Base-by-base conservation (phyloP, 495 filamentous ascomycete species). In the Extremus antarcticus region DNA sequence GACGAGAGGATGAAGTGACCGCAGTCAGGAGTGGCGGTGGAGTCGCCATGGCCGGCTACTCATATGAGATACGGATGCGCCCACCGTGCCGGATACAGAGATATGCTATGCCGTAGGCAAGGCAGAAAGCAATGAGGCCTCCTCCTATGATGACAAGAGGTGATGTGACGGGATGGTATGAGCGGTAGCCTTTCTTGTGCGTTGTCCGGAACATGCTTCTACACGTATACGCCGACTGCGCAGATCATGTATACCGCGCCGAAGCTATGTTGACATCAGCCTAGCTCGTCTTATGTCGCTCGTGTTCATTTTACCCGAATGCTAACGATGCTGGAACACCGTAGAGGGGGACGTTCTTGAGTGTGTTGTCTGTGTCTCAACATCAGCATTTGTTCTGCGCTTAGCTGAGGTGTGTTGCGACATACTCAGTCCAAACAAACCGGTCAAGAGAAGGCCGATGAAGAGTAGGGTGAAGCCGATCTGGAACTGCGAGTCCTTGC, bases 161-260 rank as follows among this genome's bases (percentile, higher is more conserved):
- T 11, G 49, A 52, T 15, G 48, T 47, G 38, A 58, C 55, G 20
- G 55, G 55, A 25, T 58, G 55, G 21, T 46, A 58, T 1, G 15
- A n/a, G n/a, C n/a, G n/a, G n/a, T n/a, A n/a, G n/a, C n/a, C n/a
- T n/a, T n/a, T n/a, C n/a, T n/a, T n/a, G n/a, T n/a, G n/a, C n/a
- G n/a, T n/a, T n/a, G n/a, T n/a, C n/a, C n/a, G n/a, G n/a, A n/a
- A n/a, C n/a, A n/a, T n/a, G n/a, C n/a, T 17, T 2, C 75, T 82
- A 98, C 71, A 98, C 92, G 83, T 98, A 98, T 66, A 98, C 94
- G 65, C 92, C 92, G 67, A 90, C 92, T 21, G 89, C 92, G 71
- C 92, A 98, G 67, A 98, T 96, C 83, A 95, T 91, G 76, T 88
- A 94, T 20, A 97, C 89, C 45, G 91, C 86, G 58, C 94, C 92